Percentiles rank a stretch among this genome's conserved stretches.
Evolutionary conservation across 2,329 filamentous ascomycete species (phyloP).

Genomic region (Sporothrix brunneoviolacea): DNA sequence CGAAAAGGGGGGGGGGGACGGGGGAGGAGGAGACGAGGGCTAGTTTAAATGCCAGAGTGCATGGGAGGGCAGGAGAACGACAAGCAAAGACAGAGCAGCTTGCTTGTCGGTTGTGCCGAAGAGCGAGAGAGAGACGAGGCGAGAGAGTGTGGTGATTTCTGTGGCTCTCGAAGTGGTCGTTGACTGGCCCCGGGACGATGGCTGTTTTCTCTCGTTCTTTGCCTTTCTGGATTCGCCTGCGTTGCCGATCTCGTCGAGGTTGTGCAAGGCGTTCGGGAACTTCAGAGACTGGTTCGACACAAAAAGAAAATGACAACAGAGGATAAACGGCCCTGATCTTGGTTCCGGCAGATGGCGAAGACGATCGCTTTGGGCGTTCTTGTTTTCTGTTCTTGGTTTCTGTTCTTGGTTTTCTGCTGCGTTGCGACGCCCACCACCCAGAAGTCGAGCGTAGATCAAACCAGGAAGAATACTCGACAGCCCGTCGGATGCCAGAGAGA

Average conservation of each 20-base stretch:
- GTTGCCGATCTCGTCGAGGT: too few relatives aligned
- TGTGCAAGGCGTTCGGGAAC: too few relatives aligned
- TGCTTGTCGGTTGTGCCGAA: too few relatives aligned
- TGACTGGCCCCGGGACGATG: background rate
- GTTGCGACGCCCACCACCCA: conserved; percentile 8
- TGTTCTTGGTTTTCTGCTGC: background rate
- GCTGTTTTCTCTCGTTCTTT: background rate
- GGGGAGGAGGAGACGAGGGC: too few relatives aligned
- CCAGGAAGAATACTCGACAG: conserved; percentile 9
- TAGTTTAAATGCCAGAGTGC: too few relatives aligned
- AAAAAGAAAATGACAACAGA: background rate
- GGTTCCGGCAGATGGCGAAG: conserved; percentile 8
- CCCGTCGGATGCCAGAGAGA: background rate
- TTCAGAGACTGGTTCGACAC: too few relatives aligned
- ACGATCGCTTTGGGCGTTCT: background rate
- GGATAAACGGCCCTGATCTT: background rate
- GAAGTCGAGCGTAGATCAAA: conserved; percentile 23
- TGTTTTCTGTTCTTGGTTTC: background rate
- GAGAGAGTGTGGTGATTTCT: background rate
- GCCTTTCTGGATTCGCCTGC: too few relatives aligned
- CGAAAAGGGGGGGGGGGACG: background rate
- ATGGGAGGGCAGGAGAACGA: too few relatives aligned
- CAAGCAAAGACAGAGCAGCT: too few relatives aligned
- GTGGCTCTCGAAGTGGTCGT: background rate
- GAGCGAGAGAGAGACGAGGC: background rate